Evolutionary conservation across 164 flowering plant genomes (phyloP).

Genomic region (Vitis labrusca): DNA sequence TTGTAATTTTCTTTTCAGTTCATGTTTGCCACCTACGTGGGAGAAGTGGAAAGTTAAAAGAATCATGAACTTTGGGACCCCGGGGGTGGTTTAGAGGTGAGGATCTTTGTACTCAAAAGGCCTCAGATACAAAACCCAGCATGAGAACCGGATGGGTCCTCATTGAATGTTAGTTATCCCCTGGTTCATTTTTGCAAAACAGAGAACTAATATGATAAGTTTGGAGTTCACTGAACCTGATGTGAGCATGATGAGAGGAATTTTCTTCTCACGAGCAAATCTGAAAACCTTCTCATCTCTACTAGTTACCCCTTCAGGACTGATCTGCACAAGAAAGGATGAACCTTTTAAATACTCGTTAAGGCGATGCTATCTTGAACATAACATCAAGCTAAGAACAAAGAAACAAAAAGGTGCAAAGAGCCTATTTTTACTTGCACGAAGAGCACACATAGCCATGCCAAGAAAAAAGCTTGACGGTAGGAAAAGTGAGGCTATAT

Average conservation of each 20-base stretch:
- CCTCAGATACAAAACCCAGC: too few species aligned
- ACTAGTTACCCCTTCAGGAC: slow-evolving; percentile 61
- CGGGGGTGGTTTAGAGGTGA: too few species aligned
- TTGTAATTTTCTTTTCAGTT: background rate
- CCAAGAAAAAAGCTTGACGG: too few species aligned
- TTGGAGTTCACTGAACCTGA: slow-evolving; percentile 53
- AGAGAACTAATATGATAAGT: background rate
- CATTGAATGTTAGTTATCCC: too few species aligned
- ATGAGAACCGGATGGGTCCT: too few species aligned
- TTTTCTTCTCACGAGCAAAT: slow-evolving; percentile 68
- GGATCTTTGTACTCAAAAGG: too few species aligned
- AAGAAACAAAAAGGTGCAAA: too few species aligned
- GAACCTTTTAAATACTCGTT: background rate
- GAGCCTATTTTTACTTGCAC: too few species aligned
- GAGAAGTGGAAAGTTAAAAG: background rate
- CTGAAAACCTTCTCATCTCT: slow-evolving; percentile 91
- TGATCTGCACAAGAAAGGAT: slow-evolving; percentile 50
- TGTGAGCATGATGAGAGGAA: slow-evolving; percentile 88
- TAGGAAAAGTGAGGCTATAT: too few species aligned
- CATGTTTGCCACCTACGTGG: background rate
- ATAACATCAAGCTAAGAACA: too few species aligned
- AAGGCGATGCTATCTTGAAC: too few species aligned
- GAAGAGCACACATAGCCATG: too few species aligned
- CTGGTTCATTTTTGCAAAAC: background rate
- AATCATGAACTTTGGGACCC: background rate